phyloP scores from a whole-genome alignment of 768 basidiomycete species.

The Hypholoma fasciculare region DNA sequence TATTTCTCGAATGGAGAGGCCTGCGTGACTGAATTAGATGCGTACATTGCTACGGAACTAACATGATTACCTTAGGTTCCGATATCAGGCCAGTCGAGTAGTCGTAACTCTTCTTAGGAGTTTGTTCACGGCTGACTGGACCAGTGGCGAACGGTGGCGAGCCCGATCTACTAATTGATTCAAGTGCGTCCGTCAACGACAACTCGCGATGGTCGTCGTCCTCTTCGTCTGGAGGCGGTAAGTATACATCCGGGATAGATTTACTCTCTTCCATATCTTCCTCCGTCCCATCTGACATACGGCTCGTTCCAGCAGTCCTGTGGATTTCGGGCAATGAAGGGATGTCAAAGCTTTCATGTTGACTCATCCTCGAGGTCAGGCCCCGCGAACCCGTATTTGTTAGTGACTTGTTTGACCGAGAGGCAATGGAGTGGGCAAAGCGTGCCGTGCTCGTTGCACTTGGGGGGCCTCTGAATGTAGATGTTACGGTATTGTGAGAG shows the following conservation, averaged over 20 bases:
- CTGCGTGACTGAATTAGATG: constrained; percentile 30
- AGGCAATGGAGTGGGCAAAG: constrained; percentile 49
- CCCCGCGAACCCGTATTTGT: constrained; percentile 29
- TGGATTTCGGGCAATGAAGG: constrained; percentile 50
- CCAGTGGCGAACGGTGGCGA: constrained; percentile 47
- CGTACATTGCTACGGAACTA: neutral
- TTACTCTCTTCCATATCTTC: constrained; percentile 42
- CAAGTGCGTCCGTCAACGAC: constrained; percentile 58
- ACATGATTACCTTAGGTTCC: constrained; percentile 50
- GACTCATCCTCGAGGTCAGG: constrained; percentile 30
- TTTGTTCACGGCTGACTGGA: constrained; percentile 34
- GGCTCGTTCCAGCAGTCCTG: constrained; percentile 27
- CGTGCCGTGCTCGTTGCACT: constrained; percentile 49
- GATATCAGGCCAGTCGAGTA: constrained; percentile 61
- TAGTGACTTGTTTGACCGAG: constrained; percentile 53
- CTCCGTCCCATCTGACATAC: constrained; percentile 36
- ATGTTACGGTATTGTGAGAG: constrained; percentile 44
- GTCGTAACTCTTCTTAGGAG: constrained; percentile 55
- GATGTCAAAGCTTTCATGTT: constrained; percentile 60
- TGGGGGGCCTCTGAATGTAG: constrained; percentile 46
- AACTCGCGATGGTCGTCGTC: constrained; percentile 40
- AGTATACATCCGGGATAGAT: constrained; percentile 51
- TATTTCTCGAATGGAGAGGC: constrained; percentile 62
- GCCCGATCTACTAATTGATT: constrained; percentile 53
- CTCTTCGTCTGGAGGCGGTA: constrained; percentile 47